phyloP scores from a whole-genome alignment of 2,329 filamentous ascomycete genomes.

The Raffaelea ambrosiae region DNA sequence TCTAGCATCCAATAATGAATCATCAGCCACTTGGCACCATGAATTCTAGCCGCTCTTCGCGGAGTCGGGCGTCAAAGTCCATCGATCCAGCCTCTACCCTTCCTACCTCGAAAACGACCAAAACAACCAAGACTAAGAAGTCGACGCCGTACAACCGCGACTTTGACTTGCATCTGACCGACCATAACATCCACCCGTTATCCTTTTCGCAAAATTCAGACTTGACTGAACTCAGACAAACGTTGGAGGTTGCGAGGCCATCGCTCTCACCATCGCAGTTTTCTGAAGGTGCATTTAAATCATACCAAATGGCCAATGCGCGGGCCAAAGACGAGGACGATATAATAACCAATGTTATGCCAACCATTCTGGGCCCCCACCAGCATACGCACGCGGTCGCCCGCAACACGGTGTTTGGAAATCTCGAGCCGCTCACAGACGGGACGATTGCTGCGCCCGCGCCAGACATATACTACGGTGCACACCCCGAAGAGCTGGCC shows the following conservation, averaged over 20 bases:
- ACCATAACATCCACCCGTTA: conserved; percentile 21
- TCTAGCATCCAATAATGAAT: not conserved
- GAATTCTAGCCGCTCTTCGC: conserved; percentile 8
- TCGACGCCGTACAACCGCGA: conserved; percentile 21
- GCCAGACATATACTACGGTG: conserved; percentile 24
- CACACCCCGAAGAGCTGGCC: conserved; percentile 17
- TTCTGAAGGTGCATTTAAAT: conserved; percentile 18
- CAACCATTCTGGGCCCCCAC: conserved; percentile 19
- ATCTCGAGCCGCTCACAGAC: conserved; percentile 26
- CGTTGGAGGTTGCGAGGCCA: conserved; percentile 17
- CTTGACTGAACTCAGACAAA: conserved; percentile 20
- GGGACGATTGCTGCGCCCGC: conserved; percentile 17
- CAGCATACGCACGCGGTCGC: conserved; percentile 15
- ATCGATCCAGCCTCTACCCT: conserved; percentile 12
- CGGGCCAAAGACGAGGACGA: conserved; percentile 25
- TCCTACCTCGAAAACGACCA: conserved; percentile 7
- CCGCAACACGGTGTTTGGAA: conserved; percentile 22
- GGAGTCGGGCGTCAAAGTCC: conserved; percentile 10
- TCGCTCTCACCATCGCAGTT: conserved; percentile 28
- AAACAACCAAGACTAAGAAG: conserved; percentile 16
- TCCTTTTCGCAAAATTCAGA: conserved; percentile 21
- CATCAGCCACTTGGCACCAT: conserved; percentile 3
- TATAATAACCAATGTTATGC: conserved; percentile 22
- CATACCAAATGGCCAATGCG: conserved; percentile 19
- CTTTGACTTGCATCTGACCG: conserved; percentile 28